Percentiles rank a stretch among this genome's conserved stretches.
Conservation (phyloP, 192 early-diverging fungal species). For the Rhizophagus prolifer region DNA sequence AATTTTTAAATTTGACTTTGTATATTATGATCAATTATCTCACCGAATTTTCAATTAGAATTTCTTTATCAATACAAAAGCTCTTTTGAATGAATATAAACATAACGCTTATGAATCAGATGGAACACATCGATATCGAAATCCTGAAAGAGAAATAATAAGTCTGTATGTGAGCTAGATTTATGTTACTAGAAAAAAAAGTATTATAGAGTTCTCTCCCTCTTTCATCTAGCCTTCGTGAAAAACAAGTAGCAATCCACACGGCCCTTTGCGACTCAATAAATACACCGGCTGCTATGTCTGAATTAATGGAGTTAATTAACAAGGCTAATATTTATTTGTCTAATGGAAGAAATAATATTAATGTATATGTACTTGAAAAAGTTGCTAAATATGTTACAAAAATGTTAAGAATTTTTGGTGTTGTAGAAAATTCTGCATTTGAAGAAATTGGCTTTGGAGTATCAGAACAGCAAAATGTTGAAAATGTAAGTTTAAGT, state of each 20-base stretch:
- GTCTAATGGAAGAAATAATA: conserved; percentile 51
- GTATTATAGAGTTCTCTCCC: no score
- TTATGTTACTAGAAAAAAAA: neutral
- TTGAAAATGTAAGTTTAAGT: conserved; percentile 37
- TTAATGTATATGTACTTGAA: conserved; percentile 70
- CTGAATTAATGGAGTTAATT: conserved; percentile 77
- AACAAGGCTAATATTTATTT: conserved; percentile 80
- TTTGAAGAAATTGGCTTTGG: conserved; percentile 68
- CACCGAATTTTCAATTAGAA: conserved; percentile 53
- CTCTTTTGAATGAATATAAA: conserved; percentile 68
- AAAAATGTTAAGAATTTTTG: conserved; percentile 79
- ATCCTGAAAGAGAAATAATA: conserved; percentile 71
- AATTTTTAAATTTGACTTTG: neutral
- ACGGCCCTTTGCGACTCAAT: conserved; percentile 89
- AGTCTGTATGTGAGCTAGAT: conserved; percentile 42
- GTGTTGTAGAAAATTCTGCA: conserved; percentile 66
- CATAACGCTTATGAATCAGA: conserved; percentile 54
- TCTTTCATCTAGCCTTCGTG: conserved; percentile 46
- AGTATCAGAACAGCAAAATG: conserved; percentile 34
- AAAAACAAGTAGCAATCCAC: conserved; percentile 75
- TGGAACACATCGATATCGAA: conserved; percentile 70
- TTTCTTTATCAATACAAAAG: conserved; percentile 83
- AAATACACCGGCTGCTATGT: conserved; percentile 83
- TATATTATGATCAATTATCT: neutral
- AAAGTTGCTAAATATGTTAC: conserved; percentile 83